phyloP scores from a whole-genome alignment of 768 basidiomycete species.

The Termitomyces eurrhizus region DNA sequence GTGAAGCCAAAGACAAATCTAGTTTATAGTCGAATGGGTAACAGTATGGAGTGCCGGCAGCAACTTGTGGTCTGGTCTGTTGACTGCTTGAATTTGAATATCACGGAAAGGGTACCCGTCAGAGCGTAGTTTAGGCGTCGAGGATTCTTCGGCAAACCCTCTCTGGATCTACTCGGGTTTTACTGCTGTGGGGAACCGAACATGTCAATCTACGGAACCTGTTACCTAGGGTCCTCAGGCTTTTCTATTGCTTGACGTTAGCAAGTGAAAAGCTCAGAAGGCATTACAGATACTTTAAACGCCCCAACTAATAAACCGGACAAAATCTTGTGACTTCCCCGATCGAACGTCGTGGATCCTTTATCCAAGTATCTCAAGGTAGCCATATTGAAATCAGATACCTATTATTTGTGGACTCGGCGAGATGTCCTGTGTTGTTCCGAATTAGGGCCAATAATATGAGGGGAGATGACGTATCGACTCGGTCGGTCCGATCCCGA shows the following conservation, averaged over 20 bases:
- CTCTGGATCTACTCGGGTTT: background rate
- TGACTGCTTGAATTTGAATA: constrained; percentile 8
- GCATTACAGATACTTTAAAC: background rate
- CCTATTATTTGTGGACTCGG: constrained; percentile 10
- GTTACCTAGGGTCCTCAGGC: background rate
- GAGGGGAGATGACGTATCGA: constrained; percentile 6
- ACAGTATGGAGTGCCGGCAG: background rate
- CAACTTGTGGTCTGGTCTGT: constrained; percentile 9
- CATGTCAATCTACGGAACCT: background rate
- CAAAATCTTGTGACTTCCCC: constrained; percentile 1
- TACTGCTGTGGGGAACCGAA: background rate
- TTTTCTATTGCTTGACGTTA: background rate
- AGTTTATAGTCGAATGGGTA: constrained; percentile 2
- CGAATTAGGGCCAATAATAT: background rate
- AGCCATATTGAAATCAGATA: constrained; percentile 9
- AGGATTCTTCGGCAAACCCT: background rate
- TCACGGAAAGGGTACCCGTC: constrained; percentile 12
- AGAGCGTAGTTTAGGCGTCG: constrained; percentile 1
- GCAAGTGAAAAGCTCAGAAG: background rate
- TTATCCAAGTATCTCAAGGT: constrained; percentile 13
- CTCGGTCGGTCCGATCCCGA: constrained; percentile 10
- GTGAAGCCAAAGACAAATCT: constrained; percentile 8
- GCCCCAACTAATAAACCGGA: background rate
- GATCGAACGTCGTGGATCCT: background rate
- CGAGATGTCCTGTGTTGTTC: constrained; percentile 2